phyloP scores from a whole-genome alignment of 257 asterid species.

The Jaltomata sinuosa region DNA sequence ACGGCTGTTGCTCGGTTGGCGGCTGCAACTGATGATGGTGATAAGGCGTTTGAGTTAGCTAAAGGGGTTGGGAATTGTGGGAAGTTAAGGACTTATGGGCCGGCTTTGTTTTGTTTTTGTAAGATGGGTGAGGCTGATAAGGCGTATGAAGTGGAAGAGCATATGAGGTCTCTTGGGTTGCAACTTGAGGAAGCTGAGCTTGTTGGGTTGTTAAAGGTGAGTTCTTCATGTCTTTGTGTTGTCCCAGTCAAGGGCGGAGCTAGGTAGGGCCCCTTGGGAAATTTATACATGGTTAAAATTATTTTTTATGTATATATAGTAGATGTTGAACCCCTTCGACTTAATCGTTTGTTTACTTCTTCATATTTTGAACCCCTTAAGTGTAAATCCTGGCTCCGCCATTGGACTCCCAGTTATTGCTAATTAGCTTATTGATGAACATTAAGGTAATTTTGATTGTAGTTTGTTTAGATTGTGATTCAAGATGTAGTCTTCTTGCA shows the following conservation, averaged over 20 bases:
- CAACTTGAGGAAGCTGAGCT: conserved; percentile 76
- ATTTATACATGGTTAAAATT: too few relatives aligned
- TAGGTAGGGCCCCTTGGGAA: too few relatives aligned
- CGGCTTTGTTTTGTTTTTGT: conserved; percentile 64
- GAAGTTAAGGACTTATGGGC: conserved; percentile 69
- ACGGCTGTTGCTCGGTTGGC: conserved; percentile 77
- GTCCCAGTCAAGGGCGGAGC: too few relatives aligned
- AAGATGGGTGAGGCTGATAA: conserved; percentile 53
- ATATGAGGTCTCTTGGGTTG: conserved; percentile 45
- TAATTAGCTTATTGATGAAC: not conserved
- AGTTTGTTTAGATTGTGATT: not conserved
- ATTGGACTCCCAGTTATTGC: too few relatives aligned
- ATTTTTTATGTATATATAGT: too few relatives aligned
- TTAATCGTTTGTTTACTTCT: too few relatives aligned
- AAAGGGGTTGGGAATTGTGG: conserved; percentile 52
- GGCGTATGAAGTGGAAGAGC: conserved; percentile 74
- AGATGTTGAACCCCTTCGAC: too few relatives aligned
- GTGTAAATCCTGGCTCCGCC: too few relatives aligned
- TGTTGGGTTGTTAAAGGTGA: conserved; percentile 67
- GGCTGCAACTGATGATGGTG: conserved; percentile 75
- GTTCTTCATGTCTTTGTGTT: not conserved
- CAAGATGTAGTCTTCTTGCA: not conserved
- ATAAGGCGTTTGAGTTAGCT: conserved; percentile 70
- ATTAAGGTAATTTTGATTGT: not conserved
- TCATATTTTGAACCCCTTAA: too few relatives aligned